These are phyloP conservation scores for Croton laevigatus DNA, from an alignment of 441 rosid genomes.

Conservation along the genomic window DNA sequence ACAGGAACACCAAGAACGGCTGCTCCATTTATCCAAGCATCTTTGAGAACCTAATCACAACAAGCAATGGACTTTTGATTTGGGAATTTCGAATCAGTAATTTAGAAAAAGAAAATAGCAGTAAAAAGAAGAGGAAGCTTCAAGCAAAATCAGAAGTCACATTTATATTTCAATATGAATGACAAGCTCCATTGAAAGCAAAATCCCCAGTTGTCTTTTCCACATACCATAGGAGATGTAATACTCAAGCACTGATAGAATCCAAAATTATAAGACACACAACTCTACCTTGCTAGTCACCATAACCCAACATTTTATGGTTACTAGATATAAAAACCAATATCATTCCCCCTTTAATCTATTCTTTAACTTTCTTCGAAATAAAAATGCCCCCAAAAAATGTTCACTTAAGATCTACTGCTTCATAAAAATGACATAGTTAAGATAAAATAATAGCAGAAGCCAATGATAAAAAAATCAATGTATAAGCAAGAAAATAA, in stretches of 20 bases:
- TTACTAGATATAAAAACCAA: background rate
- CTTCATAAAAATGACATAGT: background rate
- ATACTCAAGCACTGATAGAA: background rate
- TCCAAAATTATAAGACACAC: too few relatives aligned
- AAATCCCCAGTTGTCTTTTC: background rate
- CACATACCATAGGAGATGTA: background rate
- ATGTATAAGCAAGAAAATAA: background rate
- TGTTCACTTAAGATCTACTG: background rate
- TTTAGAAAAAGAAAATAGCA: background rate
- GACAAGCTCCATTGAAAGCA: background rate
- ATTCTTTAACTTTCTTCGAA: background rate
- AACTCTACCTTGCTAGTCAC: background rate
- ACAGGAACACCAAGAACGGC: constrained; percentile 94
- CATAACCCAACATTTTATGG: background rate
- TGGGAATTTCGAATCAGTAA: constrained; percentile 7
- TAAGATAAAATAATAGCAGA: background rate
- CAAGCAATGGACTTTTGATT: constrained; percentile 18
- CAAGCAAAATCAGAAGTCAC: background rate
- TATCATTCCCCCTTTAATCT: background rate
- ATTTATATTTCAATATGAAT: background rate
- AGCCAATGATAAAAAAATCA: background rate
- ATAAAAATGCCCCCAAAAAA: too few relatives aligned
- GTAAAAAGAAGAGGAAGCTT: background rate
- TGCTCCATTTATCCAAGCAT: constrained; percentile 76
- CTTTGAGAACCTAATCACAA: constrained; percentile 68